Base-by-base conservation (phyloP, 1,284 basidiomycete genomes). In the Cutaneotrichosporon curvatum region DNA sequence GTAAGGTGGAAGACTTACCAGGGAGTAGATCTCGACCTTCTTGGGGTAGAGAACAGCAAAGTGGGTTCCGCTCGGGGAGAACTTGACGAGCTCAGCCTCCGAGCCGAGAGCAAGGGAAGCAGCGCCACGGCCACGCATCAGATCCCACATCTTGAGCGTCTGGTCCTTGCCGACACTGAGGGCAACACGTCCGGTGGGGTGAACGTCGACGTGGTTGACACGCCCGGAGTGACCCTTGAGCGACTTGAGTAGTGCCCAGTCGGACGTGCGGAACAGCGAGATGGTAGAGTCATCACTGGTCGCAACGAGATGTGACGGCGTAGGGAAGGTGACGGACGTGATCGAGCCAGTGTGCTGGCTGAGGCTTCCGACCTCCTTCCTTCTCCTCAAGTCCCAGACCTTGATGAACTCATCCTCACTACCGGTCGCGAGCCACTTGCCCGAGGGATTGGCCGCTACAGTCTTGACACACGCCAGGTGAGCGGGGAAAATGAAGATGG, bases 111-210 rank as follows among this genome's bases (percentile, higher is more conserved):
- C 88, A 30, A 84, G 85, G 62, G 87, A 91, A 4, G 88, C 88
- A 12, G 83, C 82, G 2, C 87, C 87, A 64, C 85, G 85, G 1
- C 91, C 94, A 38, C 91, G 78, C 87, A 96, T 95, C 37, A 98
- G 75, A 74, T 98, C 94, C 94, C 94, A 98, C 90, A 97, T 94
- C 41, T 91, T 80, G 50, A 97, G 67, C 8, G 87, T 89, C 52
- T 81, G 77, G 65, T 98, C 94, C 60, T 84, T 84, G 11, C 94
- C 94, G 0, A 96, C 90, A 54, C 83, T 87, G 23, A 98, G 71
- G 0, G 85, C 92, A 15, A 96, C 79, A 59, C 95, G 86, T 3
- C 90, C 88, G 0, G 87, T 86, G 0, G 91, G 91, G 65, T 98
- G 94, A 0, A 95, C 82, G 11, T 87, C 85, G 32, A 95, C 81